Evolutionary conservation across 2,329 filamentous ascomycete species (phyloP), one percentile per base, ranked within the genome.

Genomic region (Phoma herbarum): DNA sequence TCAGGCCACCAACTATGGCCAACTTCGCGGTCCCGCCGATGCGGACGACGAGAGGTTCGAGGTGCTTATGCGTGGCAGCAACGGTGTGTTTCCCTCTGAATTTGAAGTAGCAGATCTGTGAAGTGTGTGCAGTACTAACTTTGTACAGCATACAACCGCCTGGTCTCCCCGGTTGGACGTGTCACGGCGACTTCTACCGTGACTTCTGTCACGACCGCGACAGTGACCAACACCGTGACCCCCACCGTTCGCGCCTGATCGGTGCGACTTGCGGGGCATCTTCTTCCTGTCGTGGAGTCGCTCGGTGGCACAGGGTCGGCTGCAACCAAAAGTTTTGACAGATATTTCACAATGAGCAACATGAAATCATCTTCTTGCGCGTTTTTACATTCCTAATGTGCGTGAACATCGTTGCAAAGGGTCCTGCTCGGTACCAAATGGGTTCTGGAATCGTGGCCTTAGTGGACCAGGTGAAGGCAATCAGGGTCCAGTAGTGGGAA

Each of bases 31-130:
- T 3, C 63, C 63, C 5, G 29, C 42, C 2, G 63, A 69, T 44
- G 18, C 20, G 8, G 29, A 50, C 6, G 65, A 60, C 1, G 28
- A 64, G 11, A 35, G 20, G 1, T 69, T 69, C 22, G 52, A 55
- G 42, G 42, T 61, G 8, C 41, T 44, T 22, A 45, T 66, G 10
- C 50, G 55, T 9, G 62, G 50, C 11, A 66, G 63, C 7, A 69
- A 68, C 10, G 60, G 66, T 69, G 52, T 14, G 56, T 52, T 47
- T 28, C 8, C 8, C 11, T 33, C 2, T 7, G 3, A 16, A 10
- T 16, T 16, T 33, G 31, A 33, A 16, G 16, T n/a, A 41, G 3
- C 4, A 14, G 14, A 14, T 29, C 18, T 5, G 26, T 29, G 12
- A 33, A n/a, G 22, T 45, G 7, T 37, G 5, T 37, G 4, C 26